Evolutionary conservation across 768 basidiomycete species (phyloP).

Genomic region (Paxillus rubicundulus): DNA sequence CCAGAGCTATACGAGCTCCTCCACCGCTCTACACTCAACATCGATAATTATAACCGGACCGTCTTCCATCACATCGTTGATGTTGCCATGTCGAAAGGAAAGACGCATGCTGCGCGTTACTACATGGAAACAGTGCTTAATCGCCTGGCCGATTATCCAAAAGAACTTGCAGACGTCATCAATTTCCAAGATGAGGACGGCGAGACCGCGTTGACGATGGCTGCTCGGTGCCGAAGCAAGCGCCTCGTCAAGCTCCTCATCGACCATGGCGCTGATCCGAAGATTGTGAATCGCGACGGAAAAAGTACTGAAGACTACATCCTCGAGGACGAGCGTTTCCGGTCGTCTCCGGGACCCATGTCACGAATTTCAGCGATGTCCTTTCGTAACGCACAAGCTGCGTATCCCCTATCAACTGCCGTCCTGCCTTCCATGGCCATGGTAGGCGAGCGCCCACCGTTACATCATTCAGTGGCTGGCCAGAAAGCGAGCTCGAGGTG

Average conservation of each 20-base stretch:
- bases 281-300: conserved; percentile 89
- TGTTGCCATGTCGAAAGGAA: conserved; percentile 95
- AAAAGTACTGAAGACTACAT: conserved; percentile 99
- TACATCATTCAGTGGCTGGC: conserved; percentile 83
- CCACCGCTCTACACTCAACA: conserved; percentile 97
- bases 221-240: conserved; percentile 92
- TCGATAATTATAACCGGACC: conserved; percentile 96
- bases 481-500: conserved; percentile 85
- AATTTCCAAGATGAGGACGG: conserved; percentile 99
- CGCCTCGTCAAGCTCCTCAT: conserved; percentile 93
- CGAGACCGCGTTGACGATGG: conserved; percentile 95
- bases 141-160: conserved; percentile 88
- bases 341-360: conserved; percentile 82
- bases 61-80: conserved; percentile 98
- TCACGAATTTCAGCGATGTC: conserved; percentile 68
- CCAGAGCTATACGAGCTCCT: conserved; percentile 95
- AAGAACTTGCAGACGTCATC: conserved; percentile 95
- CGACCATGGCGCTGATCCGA: conserved; percentile 95
- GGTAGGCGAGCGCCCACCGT: conserved; percentile 63
- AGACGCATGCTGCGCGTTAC: conserved; percentile 95
- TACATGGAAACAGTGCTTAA: conserved; percentile 96
- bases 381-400: conserved; percentile 66
- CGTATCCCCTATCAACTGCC: conserved; percentile 39
- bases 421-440: conserved; percentile 41
- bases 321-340: conserved; percentile 95